A percentile compares a stretch with the other conserved stretches of the same genome.
phyloP scores from a whole-genome alignment of 257 asterid genomes.

The Solanum ossicruentum region DNA sequence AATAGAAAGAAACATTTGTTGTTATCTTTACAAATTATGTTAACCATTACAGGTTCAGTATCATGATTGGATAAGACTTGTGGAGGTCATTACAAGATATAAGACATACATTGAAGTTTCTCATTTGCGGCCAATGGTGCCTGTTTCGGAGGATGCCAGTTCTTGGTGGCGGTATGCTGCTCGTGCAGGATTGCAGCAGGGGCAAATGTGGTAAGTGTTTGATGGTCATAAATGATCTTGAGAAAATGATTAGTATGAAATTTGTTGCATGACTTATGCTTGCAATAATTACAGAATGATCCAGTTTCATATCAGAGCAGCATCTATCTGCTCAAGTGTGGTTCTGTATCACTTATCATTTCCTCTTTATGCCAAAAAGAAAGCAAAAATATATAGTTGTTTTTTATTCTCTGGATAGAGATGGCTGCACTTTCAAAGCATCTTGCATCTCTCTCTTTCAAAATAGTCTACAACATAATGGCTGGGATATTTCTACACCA shows the following conservation, averaged over 20 bases:
- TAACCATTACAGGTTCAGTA: conserved; percentile 65
- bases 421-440: not conserved
- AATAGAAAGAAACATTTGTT: not conserved
- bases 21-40: not conserved
- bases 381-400: not conserved
- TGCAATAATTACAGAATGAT: not conserved
- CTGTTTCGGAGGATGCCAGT: conserved; percentile 43
- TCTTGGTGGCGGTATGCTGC: conserved; percentile 98
- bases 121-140: conserved; percentile 80
- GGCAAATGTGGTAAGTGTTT: conserved; percentile 63
- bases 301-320: not conserved
- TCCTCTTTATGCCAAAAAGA: not conserved
- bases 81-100: conserved; percentile 88
- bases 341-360: not conserved
- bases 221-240: not conserved
- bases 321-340: not conserved
- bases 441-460: not conserved
- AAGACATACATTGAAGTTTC: conserved; percentile 65
- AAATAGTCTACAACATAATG: not conserved
- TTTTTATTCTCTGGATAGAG: not conserved
- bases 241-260: not conserved
- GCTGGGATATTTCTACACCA: not conserved
- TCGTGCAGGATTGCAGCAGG: conserved; percentile 84
- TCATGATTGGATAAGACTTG: conserved; percentile 96
- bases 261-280: not conserved